These are phyloP conservation scores for Mycena haematopus DNA, from an alignment of 768 basidiomycete genomes.

Conservation along the genomic window DNA sequence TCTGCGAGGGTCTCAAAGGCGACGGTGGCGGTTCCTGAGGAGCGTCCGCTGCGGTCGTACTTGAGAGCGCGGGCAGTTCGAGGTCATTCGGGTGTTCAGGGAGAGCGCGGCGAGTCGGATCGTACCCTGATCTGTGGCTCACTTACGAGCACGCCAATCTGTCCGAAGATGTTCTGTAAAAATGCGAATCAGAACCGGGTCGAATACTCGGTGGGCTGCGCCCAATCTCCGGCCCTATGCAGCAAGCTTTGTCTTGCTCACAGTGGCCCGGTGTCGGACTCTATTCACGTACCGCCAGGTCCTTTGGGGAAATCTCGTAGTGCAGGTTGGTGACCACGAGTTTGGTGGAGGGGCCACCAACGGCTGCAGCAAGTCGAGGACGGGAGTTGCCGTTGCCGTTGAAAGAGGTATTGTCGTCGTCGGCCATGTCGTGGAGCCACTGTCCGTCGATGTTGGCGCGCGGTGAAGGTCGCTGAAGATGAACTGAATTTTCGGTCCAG, in stretches of 20 bases:
- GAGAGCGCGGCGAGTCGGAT: slow-evolving; percentile 62
- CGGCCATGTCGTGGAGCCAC: slow-evolving; percentile 80
- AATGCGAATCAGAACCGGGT: slow-evolving; percentile 10
- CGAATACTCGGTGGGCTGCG: not conserved
- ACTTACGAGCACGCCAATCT: slow-evolving; percentile 90
- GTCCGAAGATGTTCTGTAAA: slow-evolving; percentile 83
- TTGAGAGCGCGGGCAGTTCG: slow-evolving; percentile 50
- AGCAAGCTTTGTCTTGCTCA: not conserved
- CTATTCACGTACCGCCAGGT: slow-evolving; percentile 75
- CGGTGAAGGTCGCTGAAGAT: slow-evolving; percentile 58
- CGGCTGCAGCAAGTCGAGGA: slow-evolving; percentile 31
- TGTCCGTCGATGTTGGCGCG: slow-evolving; percentile 62
- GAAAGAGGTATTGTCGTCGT: slow-evolving; percentile 46
- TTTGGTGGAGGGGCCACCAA: slow-evolving; percentile 47
- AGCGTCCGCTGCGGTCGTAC: slow-evolving; percentile 97
- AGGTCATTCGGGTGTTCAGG: slow-evolving; percentile 45
- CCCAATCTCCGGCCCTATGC: not conserved
- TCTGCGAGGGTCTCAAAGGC: slow-evolving; percentile 80
- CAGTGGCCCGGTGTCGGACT: not conserved
- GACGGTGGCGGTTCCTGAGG: slow-evolving; percentile 81
- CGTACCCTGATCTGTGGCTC: slow-evolving; percentile 97
- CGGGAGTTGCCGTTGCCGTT: slow-evolving; percentile 35
- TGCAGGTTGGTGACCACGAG: slow-evolving; percentile 88
- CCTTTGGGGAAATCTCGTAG: slow-evolving; percentile 89
- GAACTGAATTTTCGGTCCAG: slow-evolving; percentile 10